Conservation (phyloP, 805 yeast genomes). For the Barnettozyma siamensis region DNA sequence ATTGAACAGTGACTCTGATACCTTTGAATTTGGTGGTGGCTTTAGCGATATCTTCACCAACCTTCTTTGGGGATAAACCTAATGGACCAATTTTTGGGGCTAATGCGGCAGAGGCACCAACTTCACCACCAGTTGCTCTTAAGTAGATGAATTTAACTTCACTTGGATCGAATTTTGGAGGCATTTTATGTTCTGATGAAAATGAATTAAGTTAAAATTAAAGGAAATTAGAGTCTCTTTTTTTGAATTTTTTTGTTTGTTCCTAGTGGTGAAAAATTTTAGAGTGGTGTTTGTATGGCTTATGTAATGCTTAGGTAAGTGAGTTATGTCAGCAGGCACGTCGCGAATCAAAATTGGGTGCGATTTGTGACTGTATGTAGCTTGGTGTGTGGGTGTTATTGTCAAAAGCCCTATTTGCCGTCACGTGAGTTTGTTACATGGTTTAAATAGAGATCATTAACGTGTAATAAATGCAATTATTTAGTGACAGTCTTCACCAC, state of each 20-base stretch:
- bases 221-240: neutral
- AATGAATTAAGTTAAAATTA: neutral
- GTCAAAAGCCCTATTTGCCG: neutral
- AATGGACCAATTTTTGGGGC: slow-evolving; percentile 99
- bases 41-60: slow-evolving; percentile 99
- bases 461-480: neutral
- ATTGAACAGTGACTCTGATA: slow-evolving; percentile 97
- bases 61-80: slow-evolving; percentile 99
- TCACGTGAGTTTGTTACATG: too few species aligned
- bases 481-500: slow-evolving; percentile 22
- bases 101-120: slow-evolving; percentile 98
- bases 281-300: neutral
- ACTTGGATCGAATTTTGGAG: slow-evolving; percentile 97
- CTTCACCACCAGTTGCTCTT: slow-evolving; percentile 99
- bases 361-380: neutral
- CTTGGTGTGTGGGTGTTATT: slow-evolving; percentile 4
- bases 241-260: slow-evolving; percentile 4
- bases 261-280: too few species aligned
- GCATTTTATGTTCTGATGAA: slow-evolving; percentile 47
- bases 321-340: too few species aligned
- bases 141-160: slow-evolving; percentile 98
- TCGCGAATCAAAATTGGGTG: too few species aligned
- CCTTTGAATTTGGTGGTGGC: slow-evolving; percentile 99
- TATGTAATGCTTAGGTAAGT: neutral
- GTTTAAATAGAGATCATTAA: too few species aligned